Conservation (phyloP, 148 eudicot species). For the Cornus florida region DNA sequence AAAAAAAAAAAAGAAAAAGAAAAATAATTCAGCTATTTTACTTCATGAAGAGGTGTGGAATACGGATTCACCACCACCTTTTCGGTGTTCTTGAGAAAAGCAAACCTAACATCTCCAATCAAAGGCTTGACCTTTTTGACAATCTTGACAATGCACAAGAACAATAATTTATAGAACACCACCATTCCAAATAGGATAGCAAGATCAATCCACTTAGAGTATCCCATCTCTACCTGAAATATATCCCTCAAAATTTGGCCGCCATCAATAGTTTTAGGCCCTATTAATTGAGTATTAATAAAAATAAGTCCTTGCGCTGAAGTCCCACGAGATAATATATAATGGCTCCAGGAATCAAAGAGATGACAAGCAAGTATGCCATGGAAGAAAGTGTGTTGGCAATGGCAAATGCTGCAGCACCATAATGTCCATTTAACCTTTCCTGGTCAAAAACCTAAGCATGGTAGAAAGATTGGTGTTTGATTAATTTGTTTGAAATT, state of each 20-base stretch:
- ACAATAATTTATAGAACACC: constrained; percentile 20
- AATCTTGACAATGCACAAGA: constrained; percentile 17
- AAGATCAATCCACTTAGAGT: constrained; percentile 28
- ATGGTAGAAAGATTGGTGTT: neutral
- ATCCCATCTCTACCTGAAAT: constrained; percentile 24
- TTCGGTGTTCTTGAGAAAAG: neutral
- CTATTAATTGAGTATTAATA: constrained; percentile 3
- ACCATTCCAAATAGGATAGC: constrained; percentile 28
- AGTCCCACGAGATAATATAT: constrained; percentile 18
- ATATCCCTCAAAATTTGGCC: constrained; percentile 13
- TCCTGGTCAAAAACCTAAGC: constrained; percentile 16
- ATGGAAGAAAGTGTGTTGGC: constrained; percentile 10
- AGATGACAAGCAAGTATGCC: constrained; percentile 12
- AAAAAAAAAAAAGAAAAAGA: too few relatives aligned
- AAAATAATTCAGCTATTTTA: too few relatives aligned
- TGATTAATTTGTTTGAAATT: too few relatives aligned
- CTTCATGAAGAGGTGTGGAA: neutral
- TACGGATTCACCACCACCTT: neutral
- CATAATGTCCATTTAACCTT: constrained; percentile 22
- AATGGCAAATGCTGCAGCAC: constrained; percentile 13
- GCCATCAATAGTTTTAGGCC: constrained; percentile 12
- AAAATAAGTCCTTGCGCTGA: constrained; percentile 22
- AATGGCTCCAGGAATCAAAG: constrained; percentile 15
- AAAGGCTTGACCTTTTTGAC: constrained; percentile 3
- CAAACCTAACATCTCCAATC: neutral